These are phyloP conservation scores for Aspergillus chevalieri DNA, from an alignment of 2,329 filamentous ascomycete genomes.

Conservation along the genomic window DNA sequence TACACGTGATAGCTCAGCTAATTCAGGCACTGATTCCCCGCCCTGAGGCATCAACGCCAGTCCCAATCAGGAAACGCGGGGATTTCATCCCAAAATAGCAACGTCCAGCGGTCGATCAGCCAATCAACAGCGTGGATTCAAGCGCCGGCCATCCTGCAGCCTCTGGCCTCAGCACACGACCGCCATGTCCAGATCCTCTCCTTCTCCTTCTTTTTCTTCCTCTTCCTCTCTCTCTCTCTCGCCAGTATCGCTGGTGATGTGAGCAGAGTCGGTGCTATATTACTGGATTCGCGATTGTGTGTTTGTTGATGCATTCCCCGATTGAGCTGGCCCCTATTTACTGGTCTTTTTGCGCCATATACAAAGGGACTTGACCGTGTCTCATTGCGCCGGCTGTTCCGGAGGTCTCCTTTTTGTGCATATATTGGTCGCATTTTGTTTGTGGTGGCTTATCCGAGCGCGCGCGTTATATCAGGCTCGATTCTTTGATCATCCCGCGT, in stretches of 20 bases:
- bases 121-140: slow-evolving; percentile 18
- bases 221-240: slow-evolving; percentile 7
- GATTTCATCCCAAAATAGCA: slow-evolving; percentile 27
- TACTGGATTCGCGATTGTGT: background rate
- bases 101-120: slow-evolving; percentile 17
- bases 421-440: background rate
- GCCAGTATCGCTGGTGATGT: background rate
- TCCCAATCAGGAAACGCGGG: slow-evolving; percentile 16
- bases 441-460: background rate
- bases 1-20: slow-evolving; percentile 12
- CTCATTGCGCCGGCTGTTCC: background rate
- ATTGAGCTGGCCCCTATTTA: slow-evolving; percentile 14
- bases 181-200: background rate
- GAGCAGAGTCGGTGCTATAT: background rate
- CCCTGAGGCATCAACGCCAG: slow-evolving; percentile 21
- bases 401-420: background rate
- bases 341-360: background rate
- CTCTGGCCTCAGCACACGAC: too few species aligned
- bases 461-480: background rate
- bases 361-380: background rate
- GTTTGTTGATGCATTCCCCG: slow-evolving; percentile 3
- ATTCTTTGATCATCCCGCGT: background rate
- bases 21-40: slow-evolving; percentile 17
- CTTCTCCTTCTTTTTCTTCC: slow-evolving; percentile 16
- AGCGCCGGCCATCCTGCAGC: slow-evolving; percentile 7